phyloP scores from a whole-genome alignment of 108 stramenopile genomes.

The Cylindrotheca closterium region DNA sequence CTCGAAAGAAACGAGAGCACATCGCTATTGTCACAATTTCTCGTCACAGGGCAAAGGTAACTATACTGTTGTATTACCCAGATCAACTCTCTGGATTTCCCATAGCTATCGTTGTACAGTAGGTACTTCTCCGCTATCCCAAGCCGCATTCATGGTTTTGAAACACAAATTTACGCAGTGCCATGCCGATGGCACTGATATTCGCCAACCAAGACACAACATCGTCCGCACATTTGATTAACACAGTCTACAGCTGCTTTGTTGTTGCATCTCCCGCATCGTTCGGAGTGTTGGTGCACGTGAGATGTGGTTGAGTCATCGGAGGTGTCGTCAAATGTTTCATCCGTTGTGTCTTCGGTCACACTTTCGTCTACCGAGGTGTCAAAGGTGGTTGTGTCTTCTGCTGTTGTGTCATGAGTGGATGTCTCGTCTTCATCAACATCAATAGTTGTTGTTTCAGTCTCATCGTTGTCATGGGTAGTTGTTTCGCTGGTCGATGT shows the following conservation, averaged over 20 bases:
- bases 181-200: constrained; percentile 37
- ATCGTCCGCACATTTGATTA: constrained; percentile 37
- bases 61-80: too few relatives aligned
- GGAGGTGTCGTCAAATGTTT: neutral
- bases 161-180: too few relatives aligned
- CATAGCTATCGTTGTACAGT: too few relatives aligned
- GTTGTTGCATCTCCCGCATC: constrained; percentile 24
- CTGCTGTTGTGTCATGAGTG: constrained; percentile 20
- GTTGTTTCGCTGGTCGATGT: neutral
- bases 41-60: too few relatives aligned
- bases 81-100: too few relatives aligned
- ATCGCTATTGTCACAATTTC: too few relatives aligned
- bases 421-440: neutral
- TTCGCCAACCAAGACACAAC: constrained; percentile 37
- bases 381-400: neutral
- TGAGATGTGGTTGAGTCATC: neutral
- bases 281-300: neutral
- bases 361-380: neutral
- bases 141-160: too few relatives aligned
- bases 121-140: too few relatives aligned
- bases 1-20: too few relatives aligned
- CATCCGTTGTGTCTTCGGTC: neutral
- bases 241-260: constrained; percentile 37
- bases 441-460: neutral
- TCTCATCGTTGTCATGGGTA: constrained; percentile 1